phyloP scores from a whole-genome alignment of 2,329 filamentous ascomycete species.

The Monosporascus sp. region DNA sequence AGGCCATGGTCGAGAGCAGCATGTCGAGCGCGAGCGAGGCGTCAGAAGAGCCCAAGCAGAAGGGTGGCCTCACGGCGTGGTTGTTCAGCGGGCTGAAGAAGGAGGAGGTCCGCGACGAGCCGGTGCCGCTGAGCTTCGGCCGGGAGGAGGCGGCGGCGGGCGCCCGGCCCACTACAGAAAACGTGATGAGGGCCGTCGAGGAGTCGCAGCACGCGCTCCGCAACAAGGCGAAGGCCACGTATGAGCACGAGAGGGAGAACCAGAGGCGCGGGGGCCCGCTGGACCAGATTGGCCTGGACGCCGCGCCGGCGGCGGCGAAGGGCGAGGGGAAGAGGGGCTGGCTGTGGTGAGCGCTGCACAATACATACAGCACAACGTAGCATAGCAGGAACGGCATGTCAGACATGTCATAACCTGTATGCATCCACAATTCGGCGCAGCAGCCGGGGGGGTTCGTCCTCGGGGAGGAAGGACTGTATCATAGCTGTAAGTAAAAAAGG shows the following conservation, averaged over 20 bases:
- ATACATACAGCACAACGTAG: too few relatives aligned
- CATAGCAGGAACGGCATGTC: too few relatives aligned
- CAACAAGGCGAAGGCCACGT: slow-evolving; percentile 37
- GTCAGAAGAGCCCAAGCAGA: slow-evolving; percentile 13
- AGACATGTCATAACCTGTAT: too few relatives aligned
- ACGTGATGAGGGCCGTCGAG: slow-evolving; percentile 22
- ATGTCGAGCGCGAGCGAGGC: slow-evolving; percentile 10
- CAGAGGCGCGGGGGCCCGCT: slow-evolving; percentile 45
- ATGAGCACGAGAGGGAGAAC: slow-evolving; percentile 45
- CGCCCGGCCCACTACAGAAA: slow-evolving; percentile 10
- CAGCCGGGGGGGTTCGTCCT: too few relatives aligned
- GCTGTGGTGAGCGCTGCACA: slow-evolving; percentile 30
- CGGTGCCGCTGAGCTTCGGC: slow-evolving; percentile 17
- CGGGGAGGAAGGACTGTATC: too few relatives aligned
- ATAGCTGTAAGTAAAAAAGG: too few relatives aligned
- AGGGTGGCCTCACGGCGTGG: slow-evolving; percentile 27
- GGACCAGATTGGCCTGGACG: slow-evolving; percentile 42
- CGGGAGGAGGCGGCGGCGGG: slow-evolving; percentile 25
- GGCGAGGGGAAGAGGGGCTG: slow-evolving; percentile 40
- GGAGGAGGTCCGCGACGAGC: slow-evolving; percentile 21
- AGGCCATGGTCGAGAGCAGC: slow-evolving; percentile 14
- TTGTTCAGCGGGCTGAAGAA: slow-evolving; percentile 33
- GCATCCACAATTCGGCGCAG: too few relatives aligned
- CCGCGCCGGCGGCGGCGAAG: slow-evolving; percentile 17
- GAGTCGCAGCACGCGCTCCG: slow-evolving; percentile 26